phyloP scores from a whole-genome alignment of 495 filamentous ascomycete genomes.

The Lasiosphaeris hirsuta region DNA sequence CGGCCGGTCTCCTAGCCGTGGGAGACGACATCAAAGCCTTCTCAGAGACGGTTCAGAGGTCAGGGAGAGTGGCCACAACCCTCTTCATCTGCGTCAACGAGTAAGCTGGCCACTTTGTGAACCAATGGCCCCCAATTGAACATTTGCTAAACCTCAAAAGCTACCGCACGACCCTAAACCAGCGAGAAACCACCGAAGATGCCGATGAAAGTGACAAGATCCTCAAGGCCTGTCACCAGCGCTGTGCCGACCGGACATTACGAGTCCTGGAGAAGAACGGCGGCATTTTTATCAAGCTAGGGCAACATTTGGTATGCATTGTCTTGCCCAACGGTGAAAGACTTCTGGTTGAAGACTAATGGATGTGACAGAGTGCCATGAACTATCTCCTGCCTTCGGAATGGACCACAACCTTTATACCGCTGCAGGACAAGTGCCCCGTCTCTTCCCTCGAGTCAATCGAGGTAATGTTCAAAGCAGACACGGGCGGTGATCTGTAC shows the following conservation, averaged over 20 bases:
- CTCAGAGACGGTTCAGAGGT: slow-evolving; percentile 70
- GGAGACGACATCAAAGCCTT: slow-evolving; percentile 69
- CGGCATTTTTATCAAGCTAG: slow-evolving; percentile 96
- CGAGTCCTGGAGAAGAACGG: slow-evolving; percentile 89
- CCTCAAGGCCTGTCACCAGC: slow-evolving; percentile 84
- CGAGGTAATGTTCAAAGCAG: slow-evolving; percentile 74
- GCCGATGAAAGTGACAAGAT: slow-evolving; percentile 58
- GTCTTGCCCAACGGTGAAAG: not conserved
- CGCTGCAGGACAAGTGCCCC: slow-evolving; percentile 92
- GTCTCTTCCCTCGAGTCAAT: slow-evolving; percentile 90
- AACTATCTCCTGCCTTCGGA: slow-evolving; percentile 90
- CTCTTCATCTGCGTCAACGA: slow-evolving; percentile 85
- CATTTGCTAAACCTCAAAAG: slow-evolving; percentile 40
- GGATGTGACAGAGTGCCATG: slow-evolving; percentile 69
- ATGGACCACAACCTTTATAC: slow-evolving; percentile 96
- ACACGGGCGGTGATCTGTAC: slow-evolving; percentile 75
- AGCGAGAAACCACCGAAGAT: slow-evolving; percentile 55
- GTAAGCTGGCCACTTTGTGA: slow-evolving; percentile 49
- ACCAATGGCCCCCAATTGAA: not conserved
- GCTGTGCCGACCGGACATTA: slow-evolving; percentile 82
- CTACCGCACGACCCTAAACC: slow-evolving; percentile 77
- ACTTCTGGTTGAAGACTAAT: not conserved
- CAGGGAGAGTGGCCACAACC: slow-evolving; percentile 72
- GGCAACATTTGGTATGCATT: slow-evolving; percentile 73
- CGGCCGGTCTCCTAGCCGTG: slow-evolving; percentile 60